Percentiles rank a stretch among this genome's conserved stretches.
phyloP scores from a whole-genome alignment of 805 yeast species.

The Candida alai region DNA sequence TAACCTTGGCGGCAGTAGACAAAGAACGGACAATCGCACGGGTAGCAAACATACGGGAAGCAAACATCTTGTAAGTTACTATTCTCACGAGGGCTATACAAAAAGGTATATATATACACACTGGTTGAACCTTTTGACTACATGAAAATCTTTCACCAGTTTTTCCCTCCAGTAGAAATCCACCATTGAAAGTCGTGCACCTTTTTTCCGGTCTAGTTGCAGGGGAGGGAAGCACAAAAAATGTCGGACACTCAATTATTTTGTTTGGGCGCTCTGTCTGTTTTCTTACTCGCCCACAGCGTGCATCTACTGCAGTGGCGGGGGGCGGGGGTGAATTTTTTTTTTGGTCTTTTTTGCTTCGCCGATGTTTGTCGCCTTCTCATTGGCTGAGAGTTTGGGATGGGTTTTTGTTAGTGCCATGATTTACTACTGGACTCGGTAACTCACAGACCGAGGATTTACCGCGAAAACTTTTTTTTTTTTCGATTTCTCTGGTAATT shows the following conservation, averaged over 20 bases:
- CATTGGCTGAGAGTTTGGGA: neutral
- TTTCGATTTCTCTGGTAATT: too few relatives aligned
- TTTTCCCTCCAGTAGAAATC: too few relatives aligned
- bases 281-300: too few relatives aligned
- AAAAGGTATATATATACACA: neutral
- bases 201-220: too few relatives aligned
- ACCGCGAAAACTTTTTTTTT: constrained; percentile 1
- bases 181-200: too few relatives aligned
- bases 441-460: neutral
- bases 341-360: neutral
- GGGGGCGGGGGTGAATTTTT: constrained; percentile 2
- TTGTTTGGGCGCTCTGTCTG: too few relatives aligned
- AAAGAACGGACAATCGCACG: constrained; percentile 66
- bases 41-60: constrained; percentile 61
- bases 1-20: constrained; percentile 69
- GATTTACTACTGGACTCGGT: neutral
- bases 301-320: too few relatives aligned
- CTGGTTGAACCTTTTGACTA: too few relatives aligned
- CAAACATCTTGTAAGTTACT: constrained; percentile 45
- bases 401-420: constrained; percentile 1
- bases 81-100: too few relatives aligned
- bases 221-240: too few relatives aligned
- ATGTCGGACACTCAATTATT: too few relatives aligned
- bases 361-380: neutral
- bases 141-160: too few relatives aligned